phyloP scores from a whole-genome alignment of 2,329 filamentous ascomycete species.

The Cordyceps sp. region DNA sequence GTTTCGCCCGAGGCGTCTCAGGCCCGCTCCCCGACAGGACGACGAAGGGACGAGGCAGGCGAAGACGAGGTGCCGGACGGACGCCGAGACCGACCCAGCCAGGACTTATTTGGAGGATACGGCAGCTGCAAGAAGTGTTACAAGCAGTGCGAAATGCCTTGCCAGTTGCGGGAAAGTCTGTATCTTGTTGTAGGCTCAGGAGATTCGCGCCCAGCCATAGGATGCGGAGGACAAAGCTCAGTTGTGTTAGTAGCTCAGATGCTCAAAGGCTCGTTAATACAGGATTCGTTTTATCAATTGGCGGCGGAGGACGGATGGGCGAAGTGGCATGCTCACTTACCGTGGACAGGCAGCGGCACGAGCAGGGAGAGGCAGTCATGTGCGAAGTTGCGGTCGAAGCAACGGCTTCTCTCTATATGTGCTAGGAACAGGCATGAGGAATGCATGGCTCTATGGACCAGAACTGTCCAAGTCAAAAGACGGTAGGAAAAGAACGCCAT shows the following conservation, averaged over 20 bases:
- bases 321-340: neutral
- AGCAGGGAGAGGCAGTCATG: neutral
- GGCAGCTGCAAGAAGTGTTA: slow-evolving; percentile 1
- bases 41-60: too few species aligned
- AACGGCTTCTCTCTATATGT: too few species aligned
- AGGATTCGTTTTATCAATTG: slow-evolving; percentile 2
- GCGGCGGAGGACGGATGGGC: neutral
- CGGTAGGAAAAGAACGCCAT: too few species aligned
- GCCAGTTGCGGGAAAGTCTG: slow-evolving; percentile 2
- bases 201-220: slow-evolving; percentile 1
- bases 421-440: too few species aligned
- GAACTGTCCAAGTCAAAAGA: too few species aligned
- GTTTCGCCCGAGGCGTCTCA: neutral
- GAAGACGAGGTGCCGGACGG: slow-evolving; percentile 1
- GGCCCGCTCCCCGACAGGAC: neutral
- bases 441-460: too few species aligned
- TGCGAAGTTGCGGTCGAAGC: too few species aligned
- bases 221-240: slow-evolving; percentile 2
- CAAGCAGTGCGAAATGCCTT: neutral
- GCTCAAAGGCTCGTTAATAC: slow-evolving; percentile 4
- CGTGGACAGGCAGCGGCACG: neutral
- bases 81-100: slow-evolving; percentile 1
- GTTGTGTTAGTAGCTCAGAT: slow-evolving; percentile 4
- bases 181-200: slow-evolving; percentile 5
- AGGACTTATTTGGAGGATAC: slow-evolving; percentile 1